Percentiles rank a stretch among this genome's conserved stretches.
Evolutionary conservation across 768 basidiomycete genomes (phyloP).

Genomic region (Boletus bicolor): DNA sequence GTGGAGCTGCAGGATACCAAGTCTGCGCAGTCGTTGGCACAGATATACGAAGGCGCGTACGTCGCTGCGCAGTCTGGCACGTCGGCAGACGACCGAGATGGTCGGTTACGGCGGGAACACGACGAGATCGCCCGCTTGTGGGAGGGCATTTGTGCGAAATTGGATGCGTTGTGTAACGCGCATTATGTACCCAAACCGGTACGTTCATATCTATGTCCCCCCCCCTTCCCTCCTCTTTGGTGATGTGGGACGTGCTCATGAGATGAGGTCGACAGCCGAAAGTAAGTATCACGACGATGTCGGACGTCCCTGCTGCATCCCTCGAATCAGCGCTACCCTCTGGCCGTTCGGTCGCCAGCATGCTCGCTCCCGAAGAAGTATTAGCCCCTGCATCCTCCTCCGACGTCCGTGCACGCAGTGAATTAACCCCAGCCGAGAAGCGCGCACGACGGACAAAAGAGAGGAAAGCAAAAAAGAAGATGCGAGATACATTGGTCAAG

Average conservation of each 20-base stretch:
- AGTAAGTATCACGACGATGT: constrained; percentile 77
- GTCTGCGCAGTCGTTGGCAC: constrained; percentile 84
- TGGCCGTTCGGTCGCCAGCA: constrained; percentile 64
- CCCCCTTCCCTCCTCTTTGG: background rate
- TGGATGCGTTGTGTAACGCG: constrained; percentile 92
- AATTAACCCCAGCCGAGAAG: constrained; percentile 86
- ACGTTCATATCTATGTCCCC: constrained; percentile 22
- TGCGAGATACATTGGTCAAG: constrained; percentile 61
- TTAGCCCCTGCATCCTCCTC: constrained; percentile 53
- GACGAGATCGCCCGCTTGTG: constrained; percentile 79
- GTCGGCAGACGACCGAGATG: constrained; percentile 75
- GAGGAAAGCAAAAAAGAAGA: constrained; percentile 67
- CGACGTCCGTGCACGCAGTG: constrained; percentile 62
- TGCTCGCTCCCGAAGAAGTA: constrained; percentile 94
- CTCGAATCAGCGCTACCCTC: constrained; percentile 92
- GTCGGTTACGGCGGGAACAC: constrained; percentile 85
- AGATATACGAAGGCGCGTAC: constrained; percentile 95
- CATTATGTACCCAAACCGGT: constrained; percentile 96
- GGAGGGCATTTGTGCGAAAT: constrained; percentile 81
- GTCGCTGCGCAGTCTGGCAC: constrained; percentile 57
- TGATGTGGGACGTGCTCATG: background rate
- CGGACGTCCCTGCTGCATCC: constrained; percentile 76
- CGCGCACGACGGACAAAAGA: constrained; percentile 63
- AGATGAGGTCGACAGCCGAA: constrained; percentile 60
- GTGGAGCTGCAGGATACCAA: constrained; percentile 89